Evolutionary conservation across 139 green algal species (phyloP).

Genomic region (Closterium sp.): DNA sequence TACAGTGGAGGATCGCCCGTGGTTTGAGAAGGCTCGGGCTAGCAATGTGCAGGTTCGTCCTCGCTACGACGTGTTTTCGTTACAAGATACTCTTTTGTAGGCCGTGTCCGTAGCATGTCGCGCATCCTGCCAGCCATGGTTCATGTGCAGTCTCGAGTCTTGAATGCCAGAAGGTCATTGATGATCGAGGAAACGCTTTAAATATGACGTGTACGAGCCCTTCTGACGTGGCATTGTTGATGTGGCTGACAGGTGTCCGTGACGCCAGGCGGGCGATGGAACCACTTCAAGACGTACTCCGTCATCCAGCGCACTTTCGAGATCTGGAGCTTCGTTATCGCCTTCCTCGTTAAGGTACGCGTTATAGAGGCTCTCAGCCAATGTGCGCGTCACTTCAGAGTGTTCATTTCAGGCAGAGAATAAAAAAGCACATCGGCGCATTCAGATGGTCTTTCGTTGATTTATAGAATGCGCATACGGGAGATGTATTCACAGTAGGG

Average conservation of each 20-base stretch:
- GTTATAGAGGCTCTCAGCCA: not conserved
- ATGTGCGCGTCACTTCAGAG: not conserved
- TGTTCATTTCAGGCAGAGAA: not conserved
- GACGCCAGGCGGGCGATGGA: conserved; percentile 43
- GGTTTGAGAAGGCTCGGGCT: conserved; percentile 19
- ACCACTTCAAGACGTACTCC: conserved; percentile 55
- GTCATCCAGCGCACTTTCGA: conserved; percentile 76
- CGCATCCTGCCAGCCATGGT: not conserved
- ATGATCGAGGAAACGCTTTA: not conserved
- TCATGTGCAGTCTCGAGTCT: not conserved
- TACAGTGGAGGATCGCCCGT: conserved; percentile 27
- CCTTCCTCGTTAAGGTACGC: conserved; percentile 68
- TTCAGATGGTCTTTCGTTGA: not conserved
- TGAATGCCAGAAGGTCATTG: not conserved
- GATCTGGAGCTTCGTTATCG: conserved; percentile 92
- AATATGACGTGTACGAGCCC: too few species aligned
- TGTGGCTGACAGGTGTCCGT: conserved; percentile 38
- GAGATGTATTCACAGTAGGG: not conserved
- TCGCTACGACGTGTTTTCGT: not conserved
- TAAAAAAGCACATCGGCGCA: not conserved
- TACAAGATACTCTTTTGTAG: not conserved
- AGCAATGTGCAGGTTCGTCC: conserved; percentile 16
- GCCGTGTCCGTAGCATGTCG: not conserved
- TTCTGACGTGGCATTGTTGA: conserved; percentile 21
- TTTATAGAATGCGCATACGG: too few species aligned